Evolutionary conservation across 108 stramenopile genomes (phyloP).

Genomic region (Nitzschia palea): DNA sequence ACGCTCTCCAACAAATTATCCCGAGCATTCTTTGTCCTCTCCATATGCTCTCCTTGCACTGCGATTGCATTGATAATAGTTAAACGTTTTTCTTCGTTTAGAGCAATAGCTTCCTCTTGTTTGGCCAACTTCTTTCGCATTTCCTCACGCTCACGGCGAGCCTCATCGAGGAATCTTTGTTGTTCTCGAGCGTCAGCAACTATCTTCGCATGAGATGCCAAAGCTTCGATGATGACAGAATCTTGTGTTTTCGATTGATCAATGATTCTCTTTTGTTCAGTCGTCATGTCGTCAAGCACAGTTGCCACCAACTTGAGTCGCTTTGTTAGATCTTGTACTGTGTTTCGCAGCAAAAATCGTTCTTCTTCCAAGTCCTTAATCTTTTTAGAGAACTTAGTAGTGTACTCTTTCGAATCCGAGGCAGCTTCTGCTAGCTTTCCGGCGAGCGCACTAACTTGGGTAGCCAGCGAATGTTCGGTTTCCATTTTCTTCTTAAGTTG

Average conservation of each 20-base stretch:
- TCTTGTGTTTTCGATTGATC: slow-evolving; percentile 56
- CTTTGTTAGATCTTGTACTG: slow-evolving; percentile 47
- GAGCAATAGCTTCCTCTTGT: slow-evolving; percentile 53
- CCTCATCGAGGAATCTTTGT: slow-evolving; percentile 43
- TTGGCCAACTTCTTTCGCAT: slow-evolving; percentile 52
- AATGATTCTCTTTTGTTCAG: slow-evolving; percentile 67
- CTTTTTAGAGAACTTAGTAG: slow-evolving; percentile 27
- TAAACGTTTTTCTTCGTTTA: slow-evolving; percentile 44
- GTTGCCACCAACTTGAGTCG: slow-evolving; percentile 55
- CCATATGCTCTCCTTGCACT: slow-evolving; percentile 44
- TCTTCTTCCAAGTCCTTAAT: slow-evolving; percentile 57
- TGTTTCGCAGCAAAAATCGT: slow-evolving; percentile 41
- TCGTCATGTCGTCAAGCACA: slow-evolving; percentile 59
- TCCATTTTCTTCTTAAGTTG: slow-evolving; percentile 76
- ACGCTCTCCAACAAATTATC: slow-evolving; percentile 52
- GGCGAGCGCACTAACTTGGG: slow-evolving; percentile 62
- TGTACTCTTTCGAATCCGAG: slow-evolving; percentile 21
- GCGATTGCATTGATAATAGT: slow-evolving; percentile 44
- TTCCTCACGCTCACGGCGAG: slow-evolving; percentile 56
- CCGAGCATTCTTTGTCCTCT: slow-evolving; percentile 38
- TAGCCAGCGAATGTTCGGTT: slow-evolving; percentile 60
- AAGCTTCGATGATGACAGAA: slow-evolving; percentile 40
- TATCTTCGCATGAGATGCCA: slow-evolving; percentile 50
- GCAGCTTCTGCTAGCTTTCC: slow-evolving; percentile 53
- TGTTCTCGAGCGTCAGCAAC: slow-evolving; percentile 52